Percentiles rank a stretch among this genome's conserved stretches.
These are phyloP conservation scores for Sclerotinia borealis DNA, from an alignment of 2,329 filamentous ascomycete species.

Conservation along the genomic window DNA sequence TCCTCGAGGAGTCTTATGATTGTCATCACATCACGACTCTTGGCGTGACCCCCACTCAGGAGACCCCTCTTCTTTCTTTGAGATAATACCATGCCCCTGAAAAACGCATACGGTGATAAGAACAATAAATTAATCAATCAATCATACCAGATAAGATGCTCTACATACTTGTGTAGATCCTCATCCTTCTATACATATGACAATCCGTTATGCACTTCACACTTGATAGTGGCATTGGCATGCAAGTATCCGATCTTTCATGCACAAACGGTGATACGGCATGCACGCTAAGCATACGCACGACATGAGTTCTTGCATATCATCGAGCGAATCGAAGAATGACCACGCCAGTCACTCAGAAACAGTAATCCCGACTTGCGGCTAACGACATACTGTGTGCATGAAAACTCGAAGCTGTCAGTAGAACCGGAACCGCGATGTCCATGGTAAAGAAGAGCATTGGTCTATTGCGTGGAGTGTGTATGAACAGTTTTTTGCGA, in stretches of 20 bases:
- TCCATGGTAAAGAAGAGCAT: neutral
- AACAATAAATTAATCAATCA: neutral
- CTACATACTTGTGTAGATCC: neutral
- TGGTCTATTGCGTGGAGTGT: neutral
- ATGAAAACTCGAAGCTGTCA: neutral
- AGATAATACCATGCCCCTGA: neutral
- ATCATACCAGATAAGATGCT: neutral
- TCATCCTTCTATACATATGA: neutral
- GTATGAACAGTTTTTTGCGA: neutral
- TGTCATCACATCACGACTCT: neutral
- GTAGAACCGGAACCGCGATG: neutral
- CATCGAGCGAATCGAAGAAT: neutral
- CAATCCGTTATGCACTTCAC: neutral
- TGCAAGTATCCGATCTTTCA: neutral
- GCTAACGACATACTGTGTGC: neutral
- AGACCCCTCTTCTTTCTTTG: neutral
- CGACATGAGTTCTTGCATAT: neutral
- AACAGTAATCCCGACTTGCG: conserved; percentile 1
- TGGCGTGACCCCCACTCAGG: neutral
- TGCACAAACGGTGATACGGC: neutral
- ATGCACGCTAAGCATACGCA: neutral
- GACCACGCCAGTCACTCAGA: neutral
- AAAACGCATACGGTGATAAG: neutral
- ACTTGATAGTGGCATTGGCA: neutral
- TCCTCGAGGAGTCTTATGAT: neutral